Evolutionary conservation across 2,329 filamentous ascomycete species (phyloP).

Genomic region (Paraphoma sp.): DNA sequence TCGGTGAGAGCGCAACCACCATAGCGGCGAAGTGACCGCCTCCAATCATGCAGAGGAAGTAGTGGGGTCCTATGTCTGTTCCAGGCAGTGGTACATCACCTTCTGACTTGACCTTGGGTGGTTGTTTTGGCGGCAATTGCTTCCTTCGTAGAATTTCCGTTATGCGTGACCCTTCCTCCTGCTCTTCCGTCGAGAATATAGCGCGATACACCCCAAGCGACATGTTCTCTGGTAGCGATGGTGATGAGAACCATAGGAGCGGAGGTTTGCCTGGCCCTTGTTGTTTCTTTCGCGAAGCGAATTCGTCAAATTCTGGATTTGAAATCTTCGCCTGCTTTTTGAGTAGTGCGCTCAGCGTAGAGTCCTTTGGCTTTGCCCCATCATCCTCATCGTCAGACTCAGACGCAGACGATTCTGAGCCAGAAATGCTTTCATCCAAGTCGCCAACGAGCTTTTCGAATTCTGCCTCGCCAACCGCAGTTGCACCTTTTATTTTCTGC

Average conservation of each 20-base stretch:
- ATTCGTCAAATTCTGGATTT: constrained; percentile 59
- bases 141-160: constrained; percentile 75
- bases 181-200: constrained; percentile 76
- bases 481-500: constrained; percentile 78
- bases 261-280: constrained; percentile 71
- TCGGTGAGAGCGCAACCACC: constrained; percentile 87
- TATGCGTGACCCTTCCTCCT: constrained; percentile 66
- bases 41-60: constrained; percentile 98
- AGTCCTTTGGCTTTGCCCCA: constrained; percentile 63
- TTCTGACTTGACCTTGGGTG: constrained; percentile 55
- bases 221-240: constrained; percentile 75
- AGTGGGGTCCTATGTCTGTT: constrained; percentile 75
- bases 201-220: constrained; percentile 87
- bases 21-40: constrained; percentile 97
- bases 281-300: constrained; percentile 57
- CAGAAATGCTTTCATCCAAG: constrained; percentile 90
- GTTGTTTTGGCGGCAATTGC: constrained; percentile 71
- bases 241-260: constrained; percentile 83
- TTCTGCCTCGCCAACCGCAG: constrained; percentile 76
- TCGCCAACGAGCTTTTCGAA: constrained; percentile 87
- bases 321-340: constrained; percentile 83
- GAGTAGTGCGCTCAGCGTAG: constrained; percentile 75
- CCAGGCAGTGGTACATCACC: constrained; percentile 65
- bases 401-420: constrained; percentile 75
- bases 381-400: constrained; percentile 74